Conservation (phyloP, 176 grass and related monocot genomes). For the Aegilops umbellulata region DNA sequence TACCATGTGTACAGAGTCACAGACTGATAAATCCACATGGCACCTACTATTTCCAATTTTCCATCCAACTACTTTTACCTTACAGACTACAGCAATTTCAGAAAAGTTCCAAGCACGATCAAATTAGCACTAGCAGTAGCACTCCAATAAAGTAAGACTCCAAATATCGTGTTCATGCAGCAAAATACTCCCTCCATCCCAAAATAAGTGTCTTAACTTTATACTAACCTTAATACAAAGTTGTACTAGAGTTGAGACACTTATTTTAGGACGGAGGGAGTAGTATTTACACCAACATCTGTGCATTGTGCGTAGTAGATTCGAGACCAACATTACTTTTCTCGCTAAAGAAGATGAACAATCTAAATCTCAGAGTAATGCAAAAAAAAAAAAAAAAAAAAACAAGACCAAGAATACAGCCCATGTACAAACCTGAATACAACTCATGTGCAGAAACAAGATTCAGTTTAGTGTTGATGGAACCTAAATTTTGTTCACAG, state of each 20-base stretch:
- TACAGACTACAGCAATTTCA: background rate
- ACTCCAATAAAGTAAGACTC: background rate
- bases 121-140: background rate
- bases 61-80: background rate
- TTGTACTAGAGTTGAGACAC: no score
- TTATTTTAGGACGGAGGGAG: no score
- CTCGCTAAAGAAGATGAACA: background rate
- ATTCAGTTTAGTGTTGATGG: no score
- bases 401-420: no score
- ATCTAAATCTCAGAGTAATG: no score
- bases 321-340: background rate
- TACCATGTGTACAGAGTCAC: background rate
- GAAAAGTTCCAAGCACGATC: background rate
- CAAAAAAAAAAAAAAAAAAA: no score
- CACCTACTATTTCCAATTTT: background rate
- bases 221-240: no score
- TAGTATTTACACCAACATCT: background rate
- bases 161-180: background rate
- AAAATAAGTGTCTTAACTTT: no score
- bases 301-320: background rate
- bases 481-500: no score
- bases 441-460: no score
- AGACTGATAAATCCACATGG: background rate
- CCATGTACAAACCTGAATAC: no score
- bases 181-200: no score